phyloP scores from a whole-genome alignment of 352 stramenopile species.

The Phytophthora hibernalis region DNA sequence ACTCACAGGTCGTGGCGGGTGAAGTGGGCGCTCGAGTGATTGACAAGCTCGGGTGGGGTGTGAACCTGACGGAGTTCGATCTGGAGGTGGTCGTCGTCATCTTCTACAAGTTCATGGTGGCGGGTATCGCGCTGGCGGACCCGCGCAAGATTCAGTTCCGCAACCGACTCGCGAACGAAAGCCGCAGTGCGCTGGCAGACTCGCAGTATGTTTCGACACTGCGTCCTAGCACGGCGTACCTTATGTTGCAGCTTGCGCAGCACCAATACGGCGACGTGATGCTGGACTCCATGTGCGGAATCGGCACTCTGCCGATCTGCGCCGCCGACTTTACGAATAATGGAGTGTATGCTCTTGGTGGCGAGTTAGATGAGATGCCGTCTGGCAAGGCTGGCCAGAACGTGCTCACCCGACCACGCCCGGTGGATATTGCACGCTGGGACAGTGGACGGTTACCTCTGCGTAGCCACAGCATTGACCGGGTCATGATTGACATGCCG shows the following conservation, averaged over 20 bases:
- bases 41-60: slow-evolving; percentile 67
- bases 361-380: slow-evolving; percentile 65
- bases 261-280: slow-evolving; percentile 68
- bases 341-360: slow-evolving; percentile 67
- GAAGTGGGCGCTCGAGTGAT: slow-evolving; percentile 66
- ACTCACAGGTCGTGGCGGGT: slow-evolving; percentile 67
- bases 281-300: slow-evolving; percentile 85
- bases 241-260: slow-evolving; percentile 75
- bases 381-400: slow-evolving; percentile 68
- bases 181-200: slow-evolving; percentile 57
- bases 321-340: slow-evolving; percentile 55
- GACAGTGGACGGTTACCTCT: slow-evolving; percentile 68
- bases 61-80: slow-evolving; percentile 71
- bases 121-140: slow-evolving; percentile 70
- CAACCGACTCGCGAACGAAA: slow-evolving; percentile 76
- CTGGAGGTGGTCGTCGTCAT: slow-evolving; percentile 81
- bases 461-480: slow-evolving; percentile 60
- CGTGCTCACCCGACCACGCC: slow-evolving; percentile 34
- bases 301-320: slow-evolving; percentile 81
- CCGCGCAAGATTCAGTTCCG: slow-evolving; percentile 65
- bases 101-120: slow-evolving; percentile 74
- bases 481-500: slow-evolving; percentile 80
- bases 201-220: slow-evolving; percentile 81
- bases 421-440: slow-evolving; percentile 71
- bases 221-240: slow-evolving; percentile 75